Conservation (phyloP, 176 grass and related monocot species). For the Oryza glumipatula region DNA sequence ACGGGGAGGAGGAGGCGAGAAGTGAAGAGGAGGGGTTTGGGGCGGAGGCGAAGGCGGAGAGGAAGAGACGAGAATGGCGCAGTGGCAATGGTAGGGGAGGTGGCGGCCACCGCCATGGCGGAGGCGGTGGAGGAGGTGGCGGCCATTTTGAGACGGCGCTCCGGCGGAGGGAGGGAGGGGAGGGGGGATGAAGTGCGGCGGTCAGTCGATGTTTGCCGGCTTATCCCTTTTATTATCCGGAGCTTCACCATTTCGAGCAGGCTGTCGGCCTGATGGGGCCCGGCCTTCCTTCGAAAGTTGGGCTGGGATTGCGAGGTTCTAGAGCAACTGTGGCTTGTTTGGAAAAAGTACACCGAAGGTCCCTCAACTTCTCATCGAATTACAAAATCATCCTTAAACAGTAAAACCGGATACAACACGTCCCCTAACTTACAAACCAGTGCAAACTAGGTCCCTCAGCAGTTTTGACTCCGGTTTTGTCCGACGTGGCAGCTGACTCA, state of each 20-base stretch:
- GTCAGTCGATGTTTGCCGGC: conserved; percentile 35
- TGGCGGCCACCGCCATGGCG: conserved; percentile 48
- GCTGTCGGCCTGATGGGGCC: no score
- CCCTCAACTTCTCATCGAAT: no score
- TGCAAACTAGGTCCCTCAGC: no score
- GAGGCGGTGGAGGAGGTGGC: conserved; percentile 17
- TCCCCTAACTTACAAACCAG: no score
- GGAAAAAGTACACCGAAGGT: no score
- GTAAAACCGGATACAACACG: no score
- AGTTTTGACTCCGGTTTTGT: no score
- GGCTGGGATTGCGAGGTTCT: no score
- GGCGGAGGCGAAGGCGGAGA: conserved; percentile 24
- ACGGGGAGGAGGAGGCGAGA: conserved; percentile 5
- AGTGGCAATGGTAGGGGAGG: conserved; percentile 42
- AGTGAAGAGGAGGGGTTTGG: conserved; percentile 30
- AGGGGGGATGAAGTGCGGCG: neutral
- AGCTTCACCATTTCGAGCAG: neutral
- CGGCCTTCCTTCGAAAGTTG: no score
- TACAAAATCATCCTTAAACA: no score
- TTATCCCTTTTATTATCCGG: conserved; percentile 65
- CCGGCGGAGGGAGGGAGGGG: conserved; percentile 5
- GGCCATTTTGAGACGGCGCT: conserved; percentile 38
- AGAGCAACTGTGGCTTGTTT: no score
- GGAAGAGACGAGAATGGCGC: conserved; percentile 34
- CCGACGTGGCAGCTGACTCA: no score